A percentile compares a stretch with the other conserved stretches of the same genome.
phyloP scores from a whole-genome alignment of 768 basidiomycete species.

The Russula brevipes region DNA sequence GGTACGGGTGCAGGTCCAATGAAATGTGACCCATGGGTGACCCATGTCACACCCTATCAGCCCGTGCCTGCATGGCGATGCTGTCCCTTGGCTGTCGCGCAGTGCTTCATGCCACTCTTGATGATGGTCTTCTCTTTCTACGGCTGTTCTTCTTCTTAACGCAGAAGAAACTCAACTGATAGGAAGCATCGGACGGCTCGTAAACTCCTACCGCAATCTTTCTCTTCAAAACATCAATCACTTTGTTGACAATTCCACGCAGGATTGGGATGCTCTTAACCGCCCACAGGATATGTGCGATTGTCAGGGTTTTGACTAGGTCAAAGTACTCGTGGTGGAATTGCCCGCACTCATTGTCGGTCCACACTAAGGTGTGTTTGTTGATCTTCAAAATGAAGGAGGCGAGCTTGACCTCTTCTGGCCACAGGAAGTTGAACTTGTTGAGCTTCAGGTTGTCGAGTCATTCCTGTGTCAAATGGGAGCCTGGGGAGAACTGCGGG shows the following conservation, averaged over 20 bases:
- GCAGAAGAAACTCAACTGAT: constrained; percentile 39
- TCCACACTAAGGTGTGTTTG: background rate
- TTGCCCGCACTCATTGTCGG: background rate
- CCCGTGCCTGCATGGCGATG: too few relatives aligned
- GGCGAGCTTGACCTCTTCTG: background rate
- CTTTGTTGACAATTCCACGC: too few relatives aligned
- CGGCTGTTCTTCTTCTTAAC: too few relatives aligned
- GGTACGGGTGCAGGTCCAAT: too few relatives aligned
- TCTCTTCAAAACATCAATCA: too few relatives aligned
- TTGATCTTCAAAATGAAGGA: background rate
- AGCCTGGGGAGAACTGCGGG: background rate
- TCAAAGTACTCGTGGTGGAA: background rate
- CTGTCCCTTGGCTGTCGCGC: too few relatives aligned
- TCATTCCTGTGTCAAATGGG: background rate
- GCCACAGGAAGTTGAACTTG: background rate
- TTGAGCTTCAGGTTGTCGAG: background rate
- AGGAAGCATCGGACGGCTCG: constrained; percentile 37
- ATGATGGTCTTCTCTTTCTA: too few relatives aligned
- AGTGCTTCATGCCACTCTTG: too few relatives aligned
- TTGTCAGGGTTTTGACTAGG: background rate
- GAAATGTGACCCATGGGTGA: too few relatives aligned
- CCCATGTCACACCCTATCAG: too few relatives aligned
- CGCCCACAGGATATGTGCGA: too few relatives aligned
- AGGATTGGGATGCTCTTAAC: too few relatives aligned
- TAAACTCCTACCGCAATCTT: constrained; percentile 27